Evolutionary conservation across 805 yeast species (phyloP).

Genomic region (Starmerella stigmatis): DNA sequence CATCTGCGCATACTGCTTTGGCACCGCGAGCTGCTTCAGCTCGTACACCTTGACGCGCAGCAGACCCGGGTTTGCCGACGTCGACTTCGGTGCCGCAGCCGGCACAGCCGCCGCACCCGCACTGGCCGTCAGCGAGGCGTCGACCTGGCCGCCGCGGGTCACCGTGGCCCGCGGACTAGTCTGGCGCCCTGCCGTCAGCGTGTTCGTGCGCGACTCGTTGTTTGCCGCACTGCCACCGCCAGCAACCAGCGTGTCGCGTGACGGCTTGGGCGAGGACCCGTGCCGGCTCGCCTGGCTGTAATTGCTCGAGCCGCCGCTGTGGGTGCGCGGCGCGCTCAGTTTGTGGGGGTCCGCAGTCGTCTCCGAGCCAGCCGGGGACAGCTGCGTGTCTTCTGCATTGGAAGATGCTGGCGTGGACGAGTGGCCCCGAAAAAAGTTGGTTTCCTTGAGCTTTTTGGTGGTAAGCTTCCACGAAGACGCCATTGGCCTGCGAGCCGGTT

Average conservation of each 20-base stretch:
- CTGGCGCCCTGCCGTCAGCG: conserved; percentile 7
- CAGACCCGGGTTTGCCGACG: conserved; percentile 30
- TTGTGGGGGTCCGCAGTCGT: conserved; percentile 2
- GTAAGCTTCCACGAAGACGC: conserved; percentile 37
- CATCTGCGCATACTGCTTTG: conserved; percentile 41
- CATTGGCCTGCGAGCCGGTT: conserved; percentile 9
- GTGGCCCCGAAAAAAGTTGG: conserved; percentile 28
- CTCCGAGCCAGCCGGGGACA: neutral
- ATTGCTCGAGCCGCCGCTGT: neutral
- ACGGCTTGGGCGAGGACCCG: conserved; percentile 2
- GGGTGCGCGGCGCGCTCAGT: conserved; percentile 19
- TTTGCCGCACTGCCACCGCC: neutral
- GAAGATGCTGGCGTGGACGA: conserved; percentile 6
- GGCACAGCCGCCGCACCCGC: neutral
- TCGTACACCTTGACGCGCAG: conserved; percentile 44
- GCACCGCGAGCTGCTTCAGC: conserved; percentile 18
- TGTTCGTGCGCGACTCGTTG: conserved; percentile 17
- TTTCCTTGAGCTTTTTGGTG: conserved; percentile 39
- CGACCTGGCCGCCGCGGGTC: neutral
- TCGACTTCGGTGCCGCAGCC: conserved; percentile 3
- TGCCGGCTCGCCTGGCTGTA: neutral
- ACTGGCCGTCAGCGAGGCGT: neutral
- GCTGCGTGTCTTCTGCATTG: neutral
- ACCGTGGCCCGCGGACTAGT: neutral
- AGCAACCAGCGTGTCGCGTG: conserved; percentile 16